Evolutionary conservation across 2,329 filamentous ascomycete species (phyloP).

Genomic region (Trichoderma brevicompactum): DNA sequence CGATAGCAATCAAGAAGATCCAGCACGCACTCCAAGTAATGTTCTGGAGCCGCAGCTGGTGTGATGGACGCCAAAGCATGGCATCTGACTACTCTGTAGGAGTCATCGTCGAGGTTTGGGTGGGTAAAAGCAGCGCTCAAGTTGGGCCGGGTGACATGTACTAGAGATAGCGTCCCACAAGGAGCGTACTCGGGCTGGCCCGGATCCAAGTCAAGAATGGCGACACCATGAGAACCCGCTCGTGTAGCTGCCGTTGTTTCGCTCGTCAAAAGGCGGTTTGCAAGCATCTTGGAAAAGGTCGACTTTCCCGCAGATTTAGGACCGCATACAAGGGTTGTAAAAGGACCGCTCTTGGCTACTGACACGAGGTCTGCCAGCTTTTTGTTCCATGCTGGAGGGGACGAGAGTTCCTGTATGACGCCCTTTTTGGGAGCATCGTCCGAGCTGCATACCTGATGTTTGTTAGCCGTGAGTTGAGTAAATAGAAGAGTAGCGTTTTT

Average conservation of each 20-base stretch:
- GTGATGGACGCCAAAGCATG: slow-evolving; percentile 70
- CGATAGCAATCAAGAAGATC: slow-evolving; percentile 66
- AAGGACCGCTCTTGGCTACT: slow-evolving; percentile 42
- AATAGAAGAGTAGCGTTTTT: neutral
- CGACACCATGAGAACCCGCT: slow-evolving; percentile 44
- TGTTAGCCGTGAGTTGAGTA: slow-evolving; percentile 34
- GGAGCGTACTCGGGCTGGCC: slow-evolving; percentile 76
- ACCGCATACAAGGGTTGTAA: slow-evolving; percentile 65
- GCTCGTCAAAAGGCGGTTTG: slow-evolving; percentile 67
- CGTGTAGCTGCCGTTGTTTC: slow-evolving; percentile 23
- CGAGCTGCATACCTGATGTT: slow-evolving; percentile 55
- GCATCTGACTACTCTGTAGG: slow-evolving; percentile 55
- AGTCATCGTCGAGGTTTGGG: slow-evolving; percentile 43
- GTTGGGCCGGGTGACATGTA: slow-evolving; percentile 63
- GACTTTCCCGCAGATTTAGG: slow-evolving; percentile 77
- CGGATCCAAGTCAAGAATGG: slow-evolving; percentile 75
- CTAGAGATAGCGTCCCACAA: slow-evolving; percentile 70
- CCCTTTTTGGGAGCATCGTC: slow-evolving; percentile 56
- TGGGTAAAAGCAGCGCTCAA: slow-evolving; percentile 71
- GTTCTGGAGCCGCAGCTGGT: slow-evolving; percentile 66
- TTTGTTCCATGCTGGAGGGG: slow-evolving; percentile 65
- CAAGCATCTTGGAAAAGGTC: slow-evolving; percentile 69
- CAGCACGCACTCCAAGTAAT: slow-evolving; percentile 67
- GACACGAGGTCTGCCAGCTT: slow-evolving; percentile 53
- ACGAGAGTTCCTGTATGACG: slow-evolving; percentile 58